Evolutionary conservation across 139 green algal genomes (phyloP).

Genomic region (Chlamydomonas eustigma): DNA sequence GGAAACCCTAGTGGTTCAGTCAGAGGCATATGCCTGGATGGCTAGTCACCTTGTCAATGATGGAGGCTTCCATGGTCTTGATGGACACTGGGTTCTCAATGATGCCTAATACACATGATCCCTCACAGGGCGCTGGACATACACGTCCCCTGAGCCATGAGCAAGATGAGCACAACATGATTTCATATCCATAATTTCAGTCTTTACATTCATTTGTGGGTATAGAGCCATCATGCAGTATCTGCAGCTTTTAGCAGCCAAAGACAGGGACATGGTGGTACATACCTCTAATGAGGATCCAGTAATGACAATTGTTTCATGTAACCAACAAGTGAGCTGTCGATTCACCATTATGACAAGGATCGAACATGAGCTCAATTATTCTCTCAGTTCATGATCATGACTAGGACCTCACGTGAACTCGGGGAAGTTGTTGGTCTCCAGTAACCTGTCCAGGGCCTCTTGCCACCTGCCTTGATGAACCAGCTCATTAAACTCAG

Average conservation of each 20-base stretch:
- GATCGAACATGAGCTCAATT: too few relatives aligned
- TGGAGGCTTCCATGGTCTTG: constrained; percentile 92
- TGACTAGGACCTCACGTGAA: constrained; percentile 88
- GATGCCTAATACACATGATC: constrained; percentile 92
- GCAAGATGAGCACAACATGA: too few relatives aligned
- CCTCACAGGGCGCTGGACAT: constrained; percentile 93
- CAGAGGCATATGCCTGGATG: background rate
- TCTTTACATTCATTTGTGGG: too few relatives aligned
- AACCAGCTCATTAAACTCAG: constrained; percentile 96
- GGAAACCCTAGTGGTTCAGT: background rate
- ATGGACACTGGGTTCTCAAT: constrained; percentile 95
- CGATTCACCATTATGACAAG: too few relatives aligned
- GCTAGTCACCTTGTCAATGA: constrained; percentile 81
- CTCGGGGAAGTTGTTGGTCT: constrained; percentile 99
- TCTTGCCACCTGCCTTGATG: constrained; percentile 87
- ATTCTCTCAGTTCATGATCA: too few relatives aligned
- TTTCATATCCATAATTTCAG: too few relatives aligned
- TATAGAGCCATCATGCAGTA: too few relatives aligned
- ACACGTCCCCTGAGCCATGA: constrained; percentile 49
- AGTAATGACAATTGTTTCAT: too few relatives aligned
- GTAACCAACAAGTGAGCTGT: too few relatives aligned
- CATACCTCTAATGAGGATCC: too few relatives aligned
- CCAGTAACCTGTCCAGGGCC: constrained; percentile 85
- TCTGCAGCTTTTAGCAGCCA: too few relatives aligned
- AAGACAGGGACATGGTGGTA: too few relatives aligned